Percentiles rank a stretch among this genome's conserved stretches.
These are phyloP conservation scores for Mycena chlorophos DNA, from an alignment of 768 basidiomycete genomes.

Conservation along the genomic window DNA sequence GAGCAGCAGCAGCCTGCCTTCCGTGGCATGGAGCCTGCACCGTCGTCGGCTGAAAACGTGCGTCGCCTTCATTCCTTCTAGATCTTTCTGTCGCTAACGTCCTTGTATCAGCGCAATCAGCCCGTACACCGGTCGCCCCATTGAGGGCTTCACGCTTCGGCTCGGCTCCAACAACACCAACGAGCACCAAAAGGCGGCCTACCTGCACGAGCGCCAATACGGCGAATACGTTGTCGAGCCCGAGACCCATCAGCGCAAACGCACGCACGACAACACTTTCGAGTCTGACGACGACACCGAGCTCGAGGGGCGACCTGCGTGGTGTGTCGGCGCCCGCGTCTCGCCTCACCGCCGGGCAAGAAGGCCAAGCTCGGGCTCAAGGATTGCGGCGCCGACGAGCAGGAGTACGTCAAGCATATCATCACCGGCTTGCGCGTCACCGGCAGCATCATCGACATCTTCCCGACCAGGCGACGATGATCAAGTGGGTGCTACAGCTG, in stretches of 20 bases:
- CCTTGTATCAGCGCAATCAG: neutral
- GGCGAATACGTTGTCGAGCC: too few species aligned
- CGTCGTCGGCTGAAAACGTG: neutral
- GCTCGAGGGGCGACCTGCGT: neutral
- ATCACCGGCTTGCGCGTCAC: neutral
- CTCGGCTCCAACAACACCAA: neutral
- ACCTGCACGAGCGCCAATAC: too few species aligned
- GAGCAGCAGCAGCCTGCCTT: neutral
- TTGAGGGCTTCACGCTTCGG: neutral
- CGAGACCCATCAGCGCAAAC: too few species aligned
- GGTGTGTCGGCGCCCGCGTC: neutral
- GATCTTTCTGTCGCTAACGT: neutral
- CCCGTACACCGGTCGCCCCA: neutral
- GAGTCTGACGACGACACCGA: neutral
- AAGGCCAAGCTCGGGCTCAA: neutral
- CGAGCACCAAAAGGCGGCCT: neutral
- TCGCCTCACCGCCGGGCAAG: neutral
- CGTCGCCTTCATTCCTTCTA: neutral
- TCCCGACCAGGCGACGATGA: slow-evolving; percentile 5
- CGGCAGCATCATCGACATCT: neutral
- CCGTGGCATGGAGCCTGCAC: neutral
- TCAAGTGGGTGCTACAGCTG: neutral
- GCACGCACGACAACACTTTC: neutral
- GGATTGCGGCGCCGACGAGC: neutral
- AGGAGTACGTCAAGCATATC: neutral